Evolutionary conservation across 441 rosid genomes (phyloP).

Genomic region (Viola pubescens): DNA sequence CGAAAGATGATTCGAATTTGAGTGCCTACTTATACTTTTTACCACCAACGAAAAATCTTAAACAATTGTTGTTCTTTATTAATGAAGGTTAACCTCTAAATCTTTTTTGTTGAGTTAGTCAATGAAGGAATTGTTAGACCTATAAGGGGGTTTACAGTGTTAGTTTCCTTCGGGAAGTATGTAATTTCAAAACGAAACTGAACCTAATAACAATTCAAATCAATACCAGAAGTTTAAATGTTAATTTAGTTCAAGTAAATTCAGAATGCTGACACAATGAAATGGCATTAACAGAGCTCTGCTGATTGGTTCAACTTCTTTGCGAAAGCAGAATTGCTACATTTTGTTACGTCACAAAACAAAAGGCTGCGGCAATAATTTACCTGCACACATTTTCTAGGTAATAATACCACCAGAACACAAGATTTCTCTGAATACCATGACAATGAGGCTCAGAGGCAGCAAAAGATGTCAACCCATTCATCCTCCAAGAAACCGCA

Average conservation of each 20-base stretch:
- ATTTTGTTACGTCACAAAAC: slow-evolving; percentile 19
- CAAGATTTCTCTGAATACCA: slow-evolving; percentile 13
- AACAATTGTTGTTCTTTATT: too few relatives aligned
- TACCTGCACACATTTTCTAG: slow-evolving; percentile 16
- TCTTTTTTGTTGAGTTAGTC: too few relatives aligned
- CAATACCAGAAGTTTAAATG: too few relatives aligned
- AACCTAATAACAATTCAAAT: too few relatives aligned
- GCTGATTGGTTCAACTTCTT: slow-evolving; percentile 11
- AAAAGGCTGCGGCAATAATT: slow-evolving; percentile 15
- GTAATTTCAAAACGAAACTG: too few relatives aligned
- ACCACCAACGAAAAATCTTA: too few relatives aligned
- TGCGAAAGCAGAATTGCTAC: slow-evolving; percentile 14
- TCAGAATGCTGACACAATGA: slow-evolving; percentile 11
- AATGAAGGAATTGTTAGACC: too few relatives aligned
- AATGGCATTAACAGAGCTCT: slow-evolving; percentile 16
- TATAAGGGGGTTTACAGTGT: too few relatives aligned
- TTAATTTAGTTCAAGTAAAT: not conserved
- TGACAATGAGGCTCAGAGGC: slow-evolving; percentile 4
- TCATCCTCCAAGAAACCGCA: slow-evolving; percentile 2
- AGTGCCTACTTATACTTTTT: too few relatives aligned
- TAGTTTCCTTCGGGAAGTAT: too few relatives aligned
- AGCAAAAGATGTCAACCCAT: slow-evolving; percentile 12
- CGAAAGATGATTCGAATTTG: too few relatives aligned
- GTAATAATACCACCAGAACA: slow-evolving; percentile 8
- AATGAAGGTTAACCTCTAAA: too few relatives aligned